Evolutionary conservation across 345 rosid species (phyloP).

Genomic region (Ceriops decandra): DNA sequence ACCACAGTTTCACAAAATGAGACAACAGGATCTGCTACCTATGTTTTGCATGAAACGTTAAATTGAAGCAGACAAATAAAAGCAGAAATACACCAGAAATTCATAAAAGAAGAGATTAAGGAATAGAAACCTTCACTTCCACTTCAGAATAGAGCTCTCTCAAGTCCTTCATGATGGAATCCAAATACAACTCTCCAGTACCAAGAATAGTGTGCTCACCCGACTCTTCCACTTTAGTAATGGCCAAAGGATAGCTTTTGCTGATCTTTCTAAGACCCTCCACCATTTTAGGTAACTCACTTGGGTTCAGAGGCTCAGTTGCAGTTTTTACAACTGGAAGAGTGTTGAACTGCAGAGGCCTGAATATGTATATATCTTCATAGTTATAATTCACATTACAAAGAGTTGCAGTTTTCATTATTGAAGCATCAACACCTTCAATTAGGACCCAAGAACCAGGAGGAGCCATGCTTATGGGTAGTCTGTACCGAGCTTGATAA

Average conservation of each 20-base stretch:
- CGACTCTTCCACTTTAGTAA: conserved; percentile 94
- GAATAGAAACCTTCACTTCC: conserved; percentile 79
- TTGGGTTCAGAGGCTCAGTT: conserved; percentile 95
- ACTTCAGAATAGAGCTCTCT: conserved; percentile 98
- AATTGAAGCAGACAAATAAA: neutral
- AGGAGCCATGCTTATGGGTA: conserved; percentile 91
- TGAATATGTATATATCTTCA: conserved; percentile 82
- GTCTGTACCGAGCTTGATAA: conserved; percentile 87
- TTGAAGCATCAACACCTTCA: conserved; percentile 96
- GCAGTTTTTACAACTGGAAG: conserved; percentile 97
- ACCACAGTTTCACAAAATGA: conserved; percentile 98
- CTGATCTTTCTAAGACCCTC: conserved; percentile 98
- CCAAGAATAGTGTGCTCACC: conserved; percentile 98
- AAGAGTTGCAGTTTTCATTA: conserved; percentile 93
- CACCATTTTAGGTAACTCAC: conserved; percentile 99
- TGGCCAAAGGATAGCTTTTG: conserved; percentile 97
- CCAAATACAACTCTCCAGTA: conserved; percentile 92
- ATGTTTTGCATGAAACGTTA: conserved; percentile 19
- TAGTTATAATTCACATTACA: conserved; percentile 54
- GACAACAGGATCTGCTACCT: conserved; percentile 99
- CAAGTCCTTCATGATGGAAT: conserved; percentile 97
- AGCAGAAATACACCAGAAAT: conserved; percentile 1
- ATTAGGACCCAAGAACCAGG: conserved; percentile 98
- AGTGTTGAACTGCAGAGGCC: conserved; percentile 89
- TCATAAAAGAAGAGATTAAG: neutral